A percentile compares a stretch with the other conserved stretches of the same genome.
Evolutionary conservation across 106 monocot genomes (phyloP).

Genomic region (Dendrobium huoshanense): DNA sequence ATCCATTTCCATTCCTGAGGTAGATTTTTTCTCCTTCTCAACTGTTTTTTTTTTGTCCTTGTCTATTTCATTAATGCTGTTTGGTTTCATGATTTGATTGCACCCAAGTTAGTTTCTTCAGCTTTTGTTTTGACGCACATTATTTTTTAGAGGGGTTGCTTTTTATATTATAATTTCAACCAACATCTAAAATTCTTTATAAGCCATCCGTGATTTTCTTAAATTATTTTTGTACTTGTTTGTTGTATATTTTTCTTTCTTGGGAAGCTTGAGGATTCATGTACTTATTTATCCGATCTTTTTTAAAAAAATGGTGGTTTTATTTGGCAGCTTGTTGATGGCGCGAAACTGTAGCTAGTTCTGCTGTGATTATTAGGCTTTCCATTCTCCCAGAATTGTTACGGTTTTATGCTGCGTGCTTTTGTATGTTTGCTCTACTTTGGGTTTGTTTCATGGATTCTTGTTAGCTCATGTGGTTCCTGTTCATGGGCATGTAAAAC

Average conservation of each 20-base stretch:
- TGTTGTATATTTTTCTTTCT: neutral
- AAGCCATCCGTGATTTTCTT: neutral
- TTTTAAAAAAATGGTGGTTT: neutral
- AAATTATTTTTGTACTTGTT: neutral
- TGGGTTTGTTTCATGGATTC: too few species aligned
- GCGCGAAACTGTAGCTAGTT: neutral
- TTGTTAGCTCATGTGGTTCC: too few species aligned
- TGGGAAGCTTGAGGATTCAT: neutral
- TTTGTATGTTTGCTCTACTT: too few species aligned
- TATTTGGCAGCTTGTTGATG: neutral
- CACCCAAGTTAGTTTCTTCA: neutral
- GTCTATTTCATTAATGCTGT: neutral
- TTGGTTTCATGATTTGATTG: neutral
- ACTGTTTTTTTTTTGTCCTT: neutral
- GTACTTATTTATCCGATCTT: too few species aligned
- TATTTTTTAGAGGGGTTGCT: neutral
- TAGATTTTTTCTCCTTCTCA: conserved; percentile 10
- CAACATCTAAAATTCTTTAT: neutral
- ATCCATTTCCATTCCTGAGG: conserved; percentile 63
- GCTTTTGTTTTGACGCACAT: neutral
- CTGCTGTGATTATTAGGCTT: too few species aligned
- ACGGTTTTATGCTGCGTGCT: too few species aligned
- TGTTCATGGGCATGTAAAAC: too few species aligned
- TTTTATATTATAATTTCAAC: neutral
- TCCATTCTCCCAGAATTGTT: too few species aligned